A percentile compares a stretch with the other conserved stretches of the same genome.
These are phyloP conservation scores for Neckera pumila DNA, from an alignment of 225 moss, liverwort and hornwort genomes.

Conservation along the genomic window DNA sequence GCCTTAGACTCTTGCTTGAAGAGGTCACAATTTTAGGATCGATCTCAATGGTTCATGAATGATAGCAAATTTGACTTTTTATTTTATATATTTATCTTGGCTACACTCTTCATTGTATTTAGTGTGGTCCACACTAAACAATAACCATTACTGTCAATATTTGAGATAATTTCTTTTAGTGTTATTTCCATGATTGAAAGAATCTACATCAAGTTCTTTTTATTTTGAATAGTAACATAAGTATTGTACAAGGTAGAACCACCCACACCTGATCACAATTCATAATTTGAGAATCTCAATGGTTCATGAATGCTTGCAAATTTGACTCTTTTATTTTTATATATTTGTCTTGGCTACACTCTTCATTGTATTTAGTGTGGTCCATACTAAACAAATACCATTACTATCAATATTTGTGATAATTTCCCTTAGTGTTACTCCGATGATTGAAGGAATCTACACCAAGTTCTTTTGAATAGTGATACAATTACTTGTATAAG, in stretches of 20 bases:
- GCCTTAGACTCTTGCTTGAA: not conserved
- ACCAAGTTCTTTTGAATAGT: not conserved
- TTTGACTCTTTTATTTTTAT: not conserved
- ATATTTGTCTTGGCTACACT: not conserved
- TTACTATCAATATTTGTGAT: not conserved
- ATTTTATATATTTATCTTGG: too few species aligned
- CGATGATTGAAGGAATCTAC: not conserved
- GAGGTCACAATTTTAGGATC: not conserved
- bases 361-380: not conserved
- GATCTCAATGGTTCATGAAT: not conserved
- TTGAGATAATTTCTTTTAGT: not conserved
- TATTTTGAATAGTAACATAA: not conserved
- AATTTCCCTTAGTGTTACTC: fast-evolving
- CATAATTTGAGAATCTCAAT: fast-evolving
- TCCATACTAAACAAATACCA: not conserved
- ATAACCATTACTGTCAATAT: not conserved
- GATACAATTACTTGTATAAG: not conserved
- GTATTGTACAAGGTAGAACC: not conserved
- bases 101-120: not conserved
- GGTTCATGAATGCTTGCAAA: not conserved
- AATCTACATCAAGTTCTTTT: too few species aligned
- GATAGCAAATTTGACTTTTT: not conserved
- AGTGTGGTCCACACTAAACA: not conserved
- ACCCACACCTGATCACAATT: too few species aligned
- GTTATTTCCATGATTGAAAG: not conserved